Percentiles rank a stretch among this genome's conserved stretches.
Conservation (phyloP, 768 basidiomycete genomes). For the Mycena metata region DNA sequence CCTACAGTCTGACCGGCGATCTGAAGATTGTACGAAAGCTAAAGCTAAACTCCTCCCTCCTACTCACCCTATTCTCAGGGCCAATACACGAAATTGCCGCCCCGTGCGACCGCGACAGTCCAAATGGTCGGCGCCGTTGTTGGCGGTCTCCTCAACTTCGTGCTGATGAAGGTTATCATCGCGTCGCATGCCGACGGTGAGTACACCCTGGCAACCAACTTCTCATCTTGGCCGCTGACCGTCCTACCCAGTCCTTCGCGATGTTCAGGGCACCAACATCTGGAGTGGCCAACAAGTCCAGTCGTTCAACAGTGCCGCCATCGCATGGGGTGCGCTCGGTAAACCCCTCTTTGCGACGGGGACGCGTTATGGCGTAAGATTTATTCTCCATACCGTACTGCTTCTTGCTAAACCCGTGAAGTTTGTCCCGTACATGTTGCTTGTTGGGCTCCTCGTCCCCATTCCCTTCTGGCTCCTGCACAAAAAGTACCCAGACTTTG, state of each 20-base stretch:
- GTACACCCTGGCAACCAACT: too few relatives aligned
- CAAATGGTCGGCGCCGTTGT: conserved; percentile 68
- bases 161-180: conserved; percentile 63
- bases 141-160: conserved; percentile 63
- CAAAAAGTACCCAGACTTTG: conserved; percentile 59
- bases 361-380: conserved; percentile 57
- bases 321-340: conserved; percentile 69
- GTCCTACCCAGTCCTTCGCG: conserved; percentile 48
- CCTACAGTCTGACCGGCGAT: conserved; percentile 45
- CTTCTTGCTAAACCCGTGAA: too few relatives aligned
- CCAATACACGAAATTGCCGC: conserved; percentile 68
- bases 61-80: conserved; percentile 37
- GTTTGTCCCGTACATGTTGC: conserved; percentile 57
- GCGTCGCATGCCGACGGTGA: conserved; percentile 48
- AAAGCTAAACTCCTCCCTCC: too few relatives aligned
- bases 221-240: too few relatives aligned
- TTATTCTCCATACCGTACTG: conserved; percentile 10
- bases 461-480: conserved; percentile 67
- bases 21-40: conserved; percentile 45
- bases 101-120: conserved; percentile 67
- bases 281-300: conserved; percentile 70
- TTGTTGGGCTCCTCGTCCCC: conserved; percentile 63
- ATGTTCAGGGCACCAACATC: conserved; percentile 64
- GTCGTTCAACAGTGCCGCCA: conserved; percentile 64
- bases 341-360: conserved; percentile 60